Base-by-base conservation (phyloP, 2,329 filamentous ascomycete species). In the Didymella lethalis region DNA sequence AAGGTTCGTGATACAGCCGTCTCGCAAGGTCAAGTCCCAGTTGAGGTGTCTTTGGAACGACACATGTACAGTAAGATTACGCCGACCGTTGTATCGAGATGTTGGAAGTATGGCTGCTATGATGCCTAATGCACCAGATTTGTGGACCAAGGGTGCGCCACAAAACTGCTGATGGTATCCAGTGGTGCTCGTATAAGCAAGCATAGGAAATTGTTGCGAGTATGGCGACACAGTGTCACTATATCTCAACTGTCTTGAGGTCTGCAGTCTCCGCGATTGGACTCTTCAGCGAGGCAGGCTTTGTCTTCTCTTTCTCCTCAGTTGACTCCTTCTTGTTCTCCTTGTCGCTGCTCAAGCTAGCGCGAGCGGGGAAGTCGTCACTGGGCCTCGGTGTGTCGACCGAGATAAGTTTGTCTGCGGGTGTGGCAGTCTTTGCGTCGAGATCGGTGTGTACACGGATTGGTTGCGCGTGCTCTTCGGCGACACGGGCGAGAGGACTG, bases 401-500 rank as follows among this genome's bases (percentile, higher is more conserved):
- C 2, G 77, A 77, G 48, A 81, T 78, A 34, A 82, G 69, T 63
- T 80, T 81, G 59, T 80, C 78, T 3, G 64, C 58, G 10, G 64
- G 48, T 4, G 64, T 61, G 45, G 57, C 62, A 14, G 69, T 62
- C 54, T 72, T 76, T 38, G 67, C 60, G 28, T 77, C 73, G 16
- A 73, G 55, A 26, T 78, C 71, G 41, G 71, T 76, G 53, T 70
- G 75, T 6, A 80, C 69, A 44, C 70, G 75, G 45, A 80, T 75
- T 4, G 77, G 74, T 56, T 70, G 67, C 4, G 79, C 73, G 12
- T 75, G 69, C 54, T 94, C 91, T 77, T 94, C 91, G 0, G 89
- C 86, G 14, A 94, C 91, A 63, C 89, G 84, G 48, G 90, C 89
- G 57, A 94, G 80, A 16, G 90, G 90, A 66, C 88, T 91, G 14